Evolutionary conservation across 495 filamentous ascomycete genomes (phyloP).

Genomic region (Cryomyces minteri): DNA sequence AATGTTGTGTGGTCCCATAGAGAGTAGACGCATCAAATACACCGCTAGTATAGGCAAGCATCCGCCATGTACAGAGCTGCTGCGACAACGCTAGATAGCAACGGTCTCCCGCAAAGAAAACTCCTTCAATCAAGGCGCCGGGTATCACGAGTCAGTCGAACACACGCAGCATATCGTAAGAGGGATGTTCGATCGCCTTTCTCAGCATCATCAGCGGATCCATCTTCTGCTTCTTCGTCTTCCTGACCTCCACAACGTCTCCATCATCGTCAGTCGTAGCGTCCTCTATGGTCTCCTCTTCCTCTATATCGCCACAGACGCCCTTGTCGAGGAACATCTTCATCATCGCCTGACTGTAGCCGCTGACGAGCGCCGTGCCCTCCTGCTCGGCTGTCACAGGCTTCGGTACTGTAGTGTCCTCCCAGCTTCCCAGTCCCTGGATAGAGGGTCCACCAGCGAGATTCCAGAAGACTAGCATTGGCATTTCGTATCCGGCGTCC

Average conservation of each 20-base stretch:
- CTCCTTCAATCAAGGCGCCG: too few species aligned
- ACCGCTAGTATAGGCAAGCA: too few species aligned
- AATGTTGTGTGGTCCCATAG: too few species aligned
- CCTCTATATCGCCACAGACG: constrained; percentile 19
- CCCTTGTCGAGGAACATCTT: constrained; percentile 29
- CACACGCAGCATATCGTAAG: constrained; percentile 26
- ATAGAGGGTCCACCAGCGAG: constrained; percentile 15
- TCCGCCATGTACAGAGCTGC: too few species aligned
- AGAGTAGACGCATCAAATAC: too few species aligned
- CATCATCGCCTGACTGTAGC: constrained; percentile 28
- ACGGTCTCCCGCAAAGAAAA: too few species aligned
- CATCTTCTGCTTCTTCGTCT: constrained; percentile 14
- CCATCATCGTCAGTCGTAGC: constrained; percentile 10
- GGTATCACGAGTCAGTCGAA: constrained; percentile 15
- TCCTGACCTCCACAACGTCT: constrained; percentile 9
- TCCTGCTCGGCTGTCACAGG: constrained; percentile 19
- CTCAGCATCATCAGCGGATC: constrained; percentile 22
- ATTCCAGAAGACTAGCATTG: constrained; percentile 32
- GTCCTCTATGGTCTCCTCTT: constrained; percentile 13
- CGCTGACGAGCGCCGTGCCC: constrained; percentile 24
- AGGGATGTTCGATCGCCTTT: constrained; percentile 24
- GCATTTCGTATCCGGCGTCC: constrained; percentile 27
- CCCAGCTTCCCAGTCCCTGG: not conserved
- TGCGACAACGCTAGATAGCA: too few species aligned
- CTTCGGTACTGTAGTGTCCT: constrained; percentile 13